A percentile compares a stretch with the other conserved stretches of the same genome.
Conservation (phyloP, 805 yeast species). For the Cyberlindnera maritima region DNA sequence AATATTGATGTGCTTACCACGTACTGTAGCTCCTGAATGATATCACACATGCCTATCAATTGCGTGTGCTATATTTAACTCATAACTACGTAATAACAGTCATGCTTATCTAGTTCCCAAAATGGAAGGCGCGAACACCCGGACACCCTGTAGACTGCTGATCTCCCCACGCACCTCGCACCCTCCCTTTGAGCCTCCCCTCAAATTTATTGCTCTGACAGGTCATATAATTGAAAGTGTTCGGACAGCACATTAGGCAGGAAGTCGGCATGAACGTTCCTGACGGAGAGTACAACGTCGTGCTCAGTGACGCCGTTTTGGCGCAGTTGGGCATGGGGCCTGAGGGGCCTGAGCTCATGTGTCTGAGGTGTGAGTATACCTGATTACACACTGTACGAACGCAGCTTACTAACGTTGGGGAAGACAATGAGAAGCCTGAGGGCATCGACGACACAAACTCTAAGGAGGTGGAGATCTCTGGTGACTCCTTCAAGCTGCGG, state of each 20-base stretch:
- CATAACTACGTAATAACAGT: too few species aligned
- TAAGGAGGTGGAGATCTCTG: constrained; percentile 13
- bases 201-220: too few species aligned
- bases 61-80: too few species aligned
- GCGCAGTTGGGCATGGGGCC: constrained; percentile 6
- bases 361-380: constrained; percentile 26
- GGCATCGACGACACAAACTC: constrained; percentile 15
- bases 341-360: constrained; percentile 19
- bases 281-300: constrained; percentile 28
- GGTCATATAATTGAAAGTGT: too few species aligned
- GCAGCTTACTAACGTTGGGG: background rate
- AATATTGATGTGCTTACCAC: too few species aligned
- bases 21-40: too few species aligned
- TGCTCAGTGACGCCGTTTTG: constrained; percentile 19
- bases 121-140: background rate
- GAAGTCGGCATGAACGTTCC: constrained; percentile 15
- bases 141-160: background rate
- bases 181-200: too few species aligned
- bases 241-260: background rate
- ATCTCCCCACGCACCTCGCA: background rate
- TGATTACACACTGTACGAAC: too few species aligned
- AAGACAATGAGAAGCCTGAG: constrained; percentile 18
- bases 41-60: too few species aligned
- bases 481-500: constrained; percentile 15
- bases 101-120: background rate